Evolutionary conservation across 495 filamentous ascomycete species (phyloP), one percentile per base, ranked within the genome.

Genomic region (Cenococcum geophilum): DNA sequence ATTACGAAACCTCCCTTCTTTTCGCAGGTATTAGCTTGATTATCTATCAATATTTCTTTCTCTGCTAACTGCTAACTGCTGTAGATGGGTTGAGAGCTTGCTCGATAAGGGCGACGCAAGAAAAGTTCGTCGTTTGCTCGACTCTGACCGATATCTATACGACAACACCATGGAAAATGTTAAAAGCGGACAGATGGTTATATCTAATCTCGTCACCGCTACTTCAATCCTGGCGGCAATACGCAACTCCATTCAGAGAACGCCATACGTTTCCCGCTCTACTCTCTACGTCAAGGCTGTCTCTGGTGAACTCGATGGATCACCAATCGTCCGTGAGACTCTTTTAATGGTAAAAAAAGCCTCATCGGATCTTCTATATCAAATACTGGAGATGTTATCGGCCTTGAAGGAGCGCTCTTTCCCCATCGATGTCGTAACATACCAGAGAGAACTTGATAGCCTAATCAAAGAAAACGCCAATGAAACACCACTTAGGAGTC

Each of bases 1-100:
- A 20, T 75, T 92, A 25, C 81, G 92, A 63, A 91, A 83, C 54
- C 73, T 95, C 1, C 81, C 84, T 3, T 97, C 93, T 22, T 97
- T 97, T 71, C 80, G 83, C 68, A 78, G 75, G 81, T 86, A 75
- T 63, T 74, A 36, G 20, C 45, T 40, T 25, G 40, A 27, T 6
- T 25, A 32, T n/a, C 18, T 49, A 35, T 43, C 20, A 74, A 45
- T 56, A 66, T 23, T 65, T 85, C 55, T 69, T 88, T n/a, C 73
- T 82, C 16, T 55, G 53, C 66, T 68, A 22, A 68, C 16, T 55
- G 53, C 66, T 68, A 22, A 68, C 37, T 11, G 10, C 20, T n/a
- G 5, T 20, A 65, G 66, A 32, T 77, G 81, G 48, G 77, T 88
- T 55, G 68, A 74, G 21, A 74, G 23, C 58, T 73, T 64, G 61